Evolutionary conservation across 164 flowering plant genomes (phyloP).

Genomic region (Houttuynia cordata): DNA sequence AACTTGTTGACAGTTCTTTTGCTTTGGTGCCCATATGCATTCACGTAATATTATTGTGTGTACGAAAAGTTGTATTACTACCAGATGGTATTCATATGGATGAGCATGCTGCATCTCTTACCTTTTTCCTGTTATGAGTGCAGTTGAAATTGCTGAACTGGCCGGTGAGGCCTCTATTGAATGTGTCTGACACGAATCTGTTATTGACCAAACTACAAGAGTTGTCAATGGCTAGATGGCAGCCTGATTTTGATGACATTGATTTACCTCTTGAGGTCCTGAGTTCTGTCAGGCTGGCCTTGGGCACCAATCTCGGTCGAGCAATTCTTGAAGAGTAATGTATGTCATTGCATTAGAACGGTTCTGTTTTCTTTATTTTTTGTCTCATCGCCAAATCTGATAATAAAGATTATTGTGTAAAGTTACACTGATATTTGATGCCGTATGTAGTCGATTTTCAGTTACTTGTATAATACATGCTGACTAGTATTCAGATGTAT

Average conservation of each 20-base stretch:
- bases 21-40: too few species aligned
- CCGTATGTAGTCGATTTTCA: too few species aligned
- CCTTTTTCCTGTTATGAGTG: neutral
- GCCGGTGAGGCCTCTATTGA: slow-evolving; percentile 61
- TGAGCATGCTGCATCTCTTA: neutral
- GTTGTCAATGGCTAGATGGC: slow-evolving; percentile 63
- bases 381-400: too few species aligned
- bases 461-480: too few species aligned
- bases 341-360: neutral
- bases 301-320: slow-evolving; percentile 89
- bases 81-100: too few species aligned
- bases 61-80: too few species aligned
- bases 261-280: slow-evolving; percentile 66
- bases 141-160: slow-evolving; percentile 81
- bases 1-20: too few species aligned
- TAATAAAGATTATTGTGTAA: too few species aligned
- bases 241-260: slow-evolving; percentile 54
- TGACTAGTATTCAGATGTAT: too few species aligned
- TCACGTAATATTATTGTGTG: too few species aligned
- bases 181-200: slow-evolving; percentile 62
- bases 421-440: too few species aligned
- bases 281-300: slow-evolving; percentile 69
- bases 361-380: too few species aligned
- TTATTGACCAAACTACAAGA: slow-evolving; percentile 82
- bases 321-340: slow-evolving; percentile 51